Base-by-base conservation (phyloP, 345 rosid genomes). In the Gossypium anomalum region DNA sequence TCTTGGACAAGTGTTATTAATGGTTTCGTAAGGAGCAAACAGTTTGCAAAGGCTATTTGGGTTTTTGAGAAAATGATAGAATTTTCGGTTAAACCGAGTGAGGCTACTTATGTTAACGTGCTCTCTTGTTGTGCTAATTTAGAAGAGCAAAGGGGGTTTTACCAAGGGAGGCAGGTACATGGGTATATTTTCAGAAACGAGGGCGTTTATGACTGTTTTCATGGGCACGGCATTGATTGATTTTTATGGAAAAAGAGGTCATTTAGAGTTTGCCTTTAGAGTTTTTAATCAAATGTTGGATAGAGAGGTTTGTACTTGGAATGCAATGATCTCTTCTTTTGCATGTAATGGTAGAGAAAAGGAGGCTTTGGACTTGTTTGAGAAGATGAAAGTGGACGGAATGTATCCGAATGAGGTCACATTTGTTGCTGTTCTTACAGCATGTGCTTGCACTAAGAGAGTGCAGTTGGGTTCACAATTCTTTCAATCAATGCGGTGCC, bases 1-100 rank as follows among this genome's bases (percentile, higher is more conserved):
- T 86, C 95, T 22, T 92, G 95, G 97, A 89, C 95, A 13, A 88
- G 75, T 67, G 82, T 90, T 77, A 85, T 92, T 49, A 87, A 82
- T 56, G 97, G 97, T 81, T 85, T 88, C 73, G 64, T 77, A 57
- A 81, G 55, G 56, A 87, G 82, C 25, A 84, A 84, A 12, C 74
- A 74, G 56, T 88, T 86, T 15, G 9, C 47, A 5, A 76, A 87
- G 73, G 92, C 88, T 2, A 61, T 92, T 60, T 52, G 17, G 62
- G 55, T 78, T 68, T 88, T 92, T 53, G 65, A 76, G 65, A 82
- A 79, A 62, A 87, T 92, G 93, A 74, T 90, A 14, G 15, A 41
- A 16, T 66, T 75, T 67, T 23, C 19, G 20, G 75, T 82, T 75
- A 82, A 78, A 34, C 95, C 92, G 0, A 92, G 83, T 73, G 97